Percentiles rank a stretch among this genome's conserved stretches.
Evolutionary conservation across 345 rosid species (phyloP).

Genomic region (Citrus sinensis): DNA sequence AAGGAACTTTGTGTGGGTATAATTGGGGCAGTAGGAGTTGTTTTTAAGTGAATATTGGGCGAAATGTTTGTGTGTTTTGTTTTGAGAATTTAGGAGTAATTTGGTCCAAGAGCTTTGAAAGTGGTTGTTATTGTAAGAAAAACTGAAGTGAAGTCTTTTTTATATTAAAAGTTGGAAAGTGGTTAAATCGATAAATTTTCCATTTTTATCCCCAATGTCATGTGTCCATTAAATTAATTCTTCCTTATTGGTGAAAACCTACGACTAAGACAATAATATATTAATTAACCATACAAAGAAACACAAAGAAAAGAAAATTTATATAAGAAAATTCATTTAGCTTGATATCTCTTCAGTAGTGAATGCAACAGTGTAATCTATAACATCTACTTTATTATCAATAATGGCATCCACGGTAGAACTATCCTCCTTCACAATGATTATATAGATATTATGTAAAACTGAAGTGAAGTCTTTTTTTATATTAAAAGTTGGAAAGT

Average conservation of each 20-base stretch:
- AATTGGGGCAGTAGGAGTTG: too few relatives aligned
- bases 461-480: too few relatives aligned
- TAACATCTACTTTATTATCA: background rate
- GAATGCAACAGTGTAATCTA: background rate
- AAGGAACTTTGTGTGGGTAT: too few relatives aligned
- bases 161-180: too few relatives aligned
- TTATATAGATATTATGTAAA: too few relatives aligned
- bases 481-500: too few relatives aligned
- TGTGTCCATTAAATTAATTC: background rate
- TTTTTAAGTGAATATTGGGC: too few relatives aligned
- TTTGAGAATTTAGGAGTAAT: too few relatives aligned
- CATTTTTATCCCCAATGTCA: constrained; percentile 5
- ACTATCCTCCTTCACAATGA: constrained; percentile 2
- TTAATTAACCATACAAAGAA: background rate
- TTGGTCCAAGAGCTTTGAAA: too few relatives aligned
- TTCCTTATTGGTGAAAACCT: constrained; percentile 2
- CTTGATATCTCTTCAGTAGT: background rate
- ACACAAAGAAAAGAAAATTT: background rate
- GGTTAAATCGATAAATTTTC: background rate
- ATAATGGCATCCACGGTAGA: background rate
- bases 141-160: too few relatives aligned
- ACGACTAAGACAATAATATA: background rate
- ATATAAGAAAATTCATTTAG: background rate
- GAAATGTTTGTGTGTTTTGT: too few relatives aligned
- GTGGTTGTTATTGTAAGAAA: too few relatives aligned